Conservation (phyloP, 192 early-diverging fungal species). For the Podila clonocystis region DNA sequence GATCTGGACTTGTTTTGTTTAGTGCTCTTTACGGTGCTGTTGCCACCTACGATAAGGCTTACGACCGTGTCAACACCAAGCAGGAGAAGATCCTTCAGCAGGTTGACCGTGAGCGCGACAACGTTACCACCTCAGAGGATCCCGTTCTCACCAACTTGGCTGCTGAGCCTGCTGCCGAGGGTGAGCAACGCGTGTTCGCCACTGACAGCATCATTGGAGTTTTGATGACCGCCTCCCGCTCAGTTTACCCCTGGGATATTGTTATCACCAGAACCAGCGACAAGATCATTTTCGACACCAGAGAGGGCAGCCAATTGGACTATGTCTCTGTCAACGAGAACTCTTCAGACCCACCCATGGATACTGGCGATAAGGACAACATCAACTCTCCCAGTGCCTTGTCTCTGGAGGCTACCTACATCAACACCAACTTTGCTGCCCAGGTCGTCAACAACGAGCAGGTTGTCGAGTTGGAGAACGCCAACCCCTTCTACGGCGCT, state of each 20-base stretch:
- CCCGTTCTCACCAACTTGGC: constrained; percentile 71
- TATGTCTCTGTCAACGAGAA: constrained; percentile 96
- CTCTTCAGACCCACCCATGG: constrained; percentile 89
- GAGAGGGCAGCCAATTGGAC: constrained; percentile 85
- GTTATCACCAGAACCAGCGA: constrained; percentile 85
- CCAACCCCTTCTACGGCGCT: constrained; percentile 79
- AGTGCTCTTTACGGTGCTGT: constrained; percentile 81
- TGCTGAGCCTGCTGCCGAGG: constrained; percentile 23
- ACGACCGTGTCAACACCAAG: constrained; percentile 87
- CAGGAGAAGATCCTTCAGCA: constrained; percentile 77
- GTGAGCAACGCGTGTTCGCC: constrained; percentile 76
- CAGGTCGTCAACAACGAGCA: constrained; percentile 72
- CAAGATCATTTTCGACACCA: constrained; percentile 92
- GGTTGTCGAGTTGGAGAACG: constrained; percentile 65
- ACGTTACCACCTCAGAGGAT: constrained; percentile 89
- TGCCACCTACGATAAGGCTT: constrained; percentile 81
- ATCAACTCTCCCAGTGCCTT: constrained; percentile 90
- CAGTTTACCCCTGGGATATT: constrained; percentile 96
- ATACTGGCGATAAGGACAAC: constrained; percentile 85
- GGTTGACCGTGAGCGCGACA: constrained; percentile 73
- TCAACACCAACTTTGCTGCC: constrained; percentile 85
- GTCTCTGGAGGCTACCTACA: constrained; percentile 87
- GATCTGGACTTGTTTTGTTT: constrained; percentile 3
- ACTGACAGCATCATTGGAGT: constrained; percentile 91
- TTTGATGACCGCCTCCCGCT: constrained; percentile 92